Evolutionary conservation across 2,329 filamentous ascomycete species (phyloP), one percentile per base, ranked within the genome.

Genomic region (Colletotrichum liriopes): DNA sequence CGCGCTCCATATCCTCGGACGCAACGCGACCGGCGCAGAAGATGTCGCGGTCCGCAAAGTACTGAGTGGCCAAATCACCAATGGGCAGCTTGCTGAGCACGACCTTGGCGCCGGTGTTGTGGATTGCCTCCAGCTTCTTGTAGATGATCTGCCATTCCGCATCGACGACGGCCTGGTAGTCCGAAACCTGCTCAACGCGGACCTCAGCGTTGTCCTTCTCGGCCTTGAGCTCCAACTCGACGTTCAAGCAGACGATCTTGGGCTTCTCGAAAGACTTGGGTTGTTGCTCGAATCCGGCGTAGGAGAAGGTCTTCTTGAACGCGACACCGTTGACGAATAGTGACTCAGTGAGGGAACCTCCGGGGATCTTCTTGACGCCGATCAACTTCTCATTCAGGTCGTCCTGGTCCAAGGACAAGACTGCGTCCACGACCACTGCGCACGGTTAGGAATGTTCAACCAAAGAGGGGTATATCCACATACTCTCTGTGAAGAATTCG

Each of bases 141-240:
- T 93, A 98, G 83, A 99, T 99, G 81, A 99, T 99, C 84, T 98
- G 95, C 96, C 96, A 99, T 85, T 99, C 96, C 39, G 96, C 96
- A 80, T 99, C 96, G 81, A 99, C 96, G 77, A 99, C 98, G 74
- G 96, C 96, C 86, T 99, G 96, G 87, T 99, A 99, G 85, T 99
- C 96, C 26, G 96, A 97, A 64, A 99, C 96, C 84, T 98, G 95
- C 85, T 98, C 96, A 71, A 99, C 95, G 72, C 96, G 93, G 75
- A 99, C 95, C 86, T 99, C 96, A 72, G 96, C 96, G 79, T 99
- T 99, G 86, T 99, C 96, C 89, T 98, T 99, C 84, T 99, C 96
- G 74, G 94, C 96, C 91, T 99, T 99, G 77, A 99, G 88, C 86
- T 99, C 96, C 74, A 99, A 89, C 85, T 99, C 96, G 77, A 99